Base-by-base conservation (phyloP, 108 stramenopile species). In the Thalassiosira profunda region DNA sequence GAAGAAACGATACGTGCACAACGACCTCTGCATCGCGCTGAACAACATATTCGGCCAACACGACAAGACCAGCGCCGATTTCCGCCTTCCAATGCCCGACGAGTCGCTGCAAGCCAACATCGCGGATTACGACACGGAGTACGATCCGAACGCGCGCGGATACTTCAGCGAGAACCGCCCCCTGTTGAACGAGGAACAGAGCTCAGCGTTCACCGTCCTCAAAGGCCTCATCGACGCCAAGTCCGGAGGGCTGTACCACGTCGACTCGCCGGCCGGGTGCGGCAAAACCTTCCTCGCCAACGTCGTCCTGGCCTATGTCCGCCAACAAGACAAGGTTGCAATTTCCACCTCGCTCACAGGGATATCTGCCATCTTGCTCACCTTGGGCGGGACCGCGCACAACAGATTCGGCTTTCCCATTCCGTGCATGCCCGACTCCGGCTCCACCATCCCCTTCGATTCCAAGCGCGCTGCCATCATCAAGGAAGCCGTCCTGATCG, bases 341-440 rank as follows among this genome's bases (percentile, higher is more conserved):
- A 21, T 55, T 4, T 33, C 56, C 47, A 41, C 31, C 6, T 40
- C 59, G 42, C 5, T 52, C 5, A 61, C 58, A 0, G 37, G 49
- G 17, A 60, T 59, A 53, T 49, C 70, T 31, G 58, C 48, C 20
- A 52, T 30, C 1, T 12, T 70, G 6, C 33, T 61, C n/a, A 36
- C 21, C 3, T 14, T 49, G 1, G 59, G 70, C 40, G 53, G 30
- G 3, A 70, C 70, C 5, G 29, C 33, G 31, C 49, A 70, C 31
- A 41, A 25, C 8, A 35, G 37, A 43, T 46, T 63, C 46, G 41
- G 18, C 11, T 41, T 29, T 1, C 58, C 58, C 1, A 52, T 70
- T 11, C 38, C 40, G 3, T 34, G 26, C 29, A 2, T 45, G 1
- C 45, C 25, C 26, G 61, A 43, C 35, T 72, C 53, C 7, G 28